Base-by-base conservation (phyloP, 805 yeast genomes). In the Candida ortonii region DNA sequence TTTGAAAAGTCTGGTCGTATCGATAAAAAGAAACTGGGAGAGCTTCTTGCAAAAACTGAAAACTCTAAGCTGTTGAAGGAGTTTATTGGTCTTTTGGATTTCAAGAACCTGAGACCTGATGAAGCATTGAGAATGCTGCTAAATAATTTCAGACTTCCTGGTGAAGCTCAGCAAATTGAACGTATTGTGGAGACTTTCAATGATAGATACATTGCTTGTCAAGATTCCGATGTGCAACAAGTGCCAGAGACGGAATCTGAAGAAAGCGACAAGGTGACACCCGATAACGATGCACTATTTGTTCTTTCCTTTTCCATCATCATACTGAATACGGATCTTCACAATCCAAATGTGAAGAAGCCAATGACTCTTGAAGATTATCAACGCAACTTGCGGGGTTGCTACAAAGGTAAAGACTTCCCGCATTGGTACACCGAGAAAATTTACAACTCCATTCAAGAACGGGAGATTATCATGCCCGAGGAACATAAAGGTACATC, bases 131-230 rank as follows among this genome's bases (percentile, higher is more conserved):
- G 99, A 51, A 70, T 84, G 36, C 59, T 93, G 40, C 67, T 94
- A 46, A 83, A 84, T 37, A 75, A 84, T 14, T 90, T 93, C 55
- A 75, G 98, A 57, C 69, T 93, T 30, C 97, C 97, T 1, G 99
- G 99, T 40, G 99, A 93, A 62, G 84, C 97, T 0, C 97, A 88
- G 53, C 96, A 87, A 58, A 93, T 93, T 55, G 98, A 93, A 58
- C 73, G 96, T 50, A 76, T 90, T 11, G 82, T 93, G 18, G 97
- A 90, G 51, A 68, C 77, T 5, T 93, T 93, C 60, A 88, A 95
- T 3, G 80, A 78, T 25, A 76, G 84, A 39, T 93, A 86, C 60
- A 84, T 85, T 10, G 67, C 66, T 13, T 78, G 83, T 33, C 54
- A 59, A 44, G 44, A 44, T 30, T 57, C 51, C 43, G 65, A 71